These are phyloP conservation scores for Spencermartinsiella ligniputridi DNA, from an alignment of 1,139 yeast species.

Conservation along the genomic window DNA sequence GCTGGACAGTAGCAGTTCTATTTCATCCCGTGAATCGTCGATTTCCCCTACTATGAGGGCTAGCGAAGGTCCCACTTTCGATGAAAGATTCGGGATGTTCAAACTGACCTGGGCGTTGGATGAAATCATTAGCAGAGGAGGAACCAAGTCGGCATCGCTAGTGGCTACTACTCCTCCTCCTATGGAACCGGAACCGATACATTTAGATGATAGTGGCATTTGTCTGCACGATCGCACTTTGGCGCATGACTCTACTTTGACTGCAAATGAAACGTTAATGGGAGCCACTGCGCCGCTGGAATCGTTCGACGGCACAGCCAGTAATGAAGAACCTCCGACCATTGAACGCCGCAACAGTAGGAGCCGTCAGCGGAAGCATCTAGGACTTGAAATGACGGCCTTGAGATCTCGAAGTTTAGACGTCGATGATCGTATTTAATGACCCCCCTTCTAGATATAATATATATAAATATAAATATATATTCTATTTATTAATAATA, in stretches of 20 bases:
- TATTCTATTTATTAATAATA: slow-evolving; percentile 5
- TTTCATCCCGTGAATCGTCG: slow-evolving; percentile 15
- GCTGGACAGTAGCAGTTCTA: slow-evolving; percentile 10
- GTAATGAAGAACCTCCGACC: neutral
- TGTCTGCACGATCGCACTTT: neutral
- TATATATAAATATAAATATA: neutral
- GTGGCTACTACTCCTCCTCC: neutral
- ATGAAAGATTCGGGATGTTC: slow-evolving; percentile 19
- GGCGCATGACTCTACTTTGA: neutral
- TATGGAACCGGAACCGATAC: neutral
- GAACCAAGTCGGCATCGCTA: neutral
- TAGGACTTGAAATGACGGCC: slow-evolving; percentile 22
- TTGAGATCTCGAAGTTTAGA: slow-evolving; percentile 21
- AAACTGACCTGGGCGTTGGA: slow-evolving; percentile 32
- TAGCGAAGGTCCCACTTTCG: slow-evolving; percentile 8
- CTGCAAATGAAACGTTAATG: neutral
- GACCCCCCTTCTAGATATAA: neutral
- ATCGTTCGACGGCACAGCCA: neutral
- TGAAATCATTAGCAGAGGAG: slow-evolving; percentile 21
- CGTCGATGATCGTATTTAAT: slow-evolving; percentile 18
- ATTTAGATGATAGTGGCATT: neutral
- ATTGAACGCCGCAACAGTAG: slow-evolving; percentile 18
- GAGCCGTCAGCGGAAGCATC: slow-evolving; percentile 16
- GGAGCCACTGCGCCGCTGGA: neutral
- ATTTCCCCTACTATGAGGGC: slow-evolving; percentile 11